phyloP scores from a whole-genome alignment of 805 yeast genomes.

The Saturnispora ahearnii region DNA sequence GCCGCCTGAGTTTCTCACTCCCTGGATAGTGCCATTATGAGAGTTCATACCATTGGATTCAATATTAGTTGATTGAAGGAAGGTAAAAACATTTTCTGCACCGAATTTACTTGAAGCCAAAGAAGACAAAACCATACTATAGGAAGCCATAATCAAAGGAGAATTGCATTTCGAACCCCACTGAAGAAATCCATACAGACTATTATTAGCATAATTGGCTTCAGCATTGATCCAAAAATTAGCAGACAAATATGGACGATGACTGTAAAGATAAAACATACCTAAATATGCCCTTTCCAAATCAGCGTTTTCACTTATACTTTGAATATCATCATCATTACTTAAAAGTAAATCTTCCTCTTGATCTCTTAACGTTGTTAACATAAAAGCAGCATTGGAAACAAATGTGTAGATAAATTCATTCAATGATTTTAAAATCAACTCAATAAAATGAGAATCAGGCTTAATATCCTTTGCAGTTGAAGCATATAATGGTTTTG shows the following conservation, averaged over 20 bases:
- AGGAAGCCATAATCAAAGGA: conserved; percentile 73
- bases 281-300: conserved; percentile 80
- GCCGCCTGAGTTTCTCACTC: conserved; percentile 12
- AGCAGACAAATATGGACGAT: conserved; percentile 48
- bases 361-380: conserved; percentile 59
- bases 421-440: conserved; percentile 37
- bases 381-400: conserved; percentile 53
- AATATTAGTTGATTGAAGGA: conserved; percentile 30
- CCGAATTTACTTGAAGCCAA: conserved; percentile 53
- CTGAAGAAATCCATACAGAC: conserved; percentile 67
- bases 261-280: conserved; percentile 56
- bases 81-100: conserved; percentile 43
- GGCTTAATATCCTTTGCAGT: conserved; percentile 17
- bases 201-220: conserved; percentile 35
- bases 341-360: conserved; percentile 61
- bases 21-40: background rate
- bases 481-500: conserved; percentile 19
- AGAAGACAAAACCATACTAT: conserved; percentile 69
- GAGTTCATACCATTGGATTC: conserved; percentile 9
- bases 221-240: conserved; percentile 55
- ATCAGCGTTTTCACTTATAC: conserved; percentile 66
- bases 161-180: conserved; percentile 83
- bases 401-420: conserved; percentile 47
- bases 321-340: conserved; percentile 49
- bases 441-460: conserved; percentile 25